Percentiles rank a stretch among this genome's conserved stretches.
These are phyloP conservation scores for Skeletonema grethae DNA, from an alignment of 108 stramenopile genomes.

Conservation along the genomic window DNA sequence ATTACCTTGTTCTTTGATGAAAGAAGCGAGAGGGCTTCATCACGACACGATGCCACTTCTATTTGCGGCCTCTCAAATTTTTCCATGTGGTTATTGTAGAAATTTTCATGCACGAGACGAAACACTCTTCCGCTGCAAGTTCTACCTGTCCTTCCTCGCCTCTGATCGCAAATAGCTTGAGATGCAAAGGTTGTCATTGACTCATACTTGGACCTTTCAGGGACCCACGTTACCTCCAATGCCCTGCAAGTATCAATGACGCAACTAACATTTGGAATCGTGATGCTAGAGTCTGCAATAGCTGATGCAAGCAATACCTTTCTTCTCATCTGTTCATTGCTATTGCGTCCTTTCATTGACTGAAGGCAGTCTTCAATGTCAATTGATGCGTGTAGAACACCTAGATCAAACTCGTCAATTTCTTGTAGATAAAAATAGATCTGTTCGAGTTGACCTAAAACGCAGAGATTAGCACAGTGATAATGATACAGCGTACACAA, in stretches of 20 bases:
- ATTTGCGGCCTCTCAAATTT: slow-evolving; percentile 40
- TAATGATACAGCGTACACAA: background rate
- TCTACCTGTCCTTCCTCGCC: slow-evolving; percentile 52
- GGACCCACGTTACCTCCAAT: slow-evolving; percentile 48
- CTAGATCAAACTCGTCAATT: slow-evolving; percentile 20
- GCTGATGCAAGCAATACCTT: slow-evolving; percentile 56
- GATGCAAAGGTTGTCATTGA: slow-evolving; percentile 42
- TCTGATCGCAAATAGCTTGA: slow-evolving; percentile 51
- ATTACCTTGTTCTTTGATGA: slow-evolving; percentile 40
- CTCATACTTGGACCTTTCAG: slow-evolving; percentile 14
- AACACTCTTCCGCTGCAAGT: slow-evolving; percentile 49
- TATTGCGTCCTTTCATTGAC: slow-evolving; percentile 19
- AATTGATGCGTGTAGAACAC: slow-evolving; percentile 49
- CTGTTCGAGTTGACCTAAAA: slow-evolving; percentile 24
- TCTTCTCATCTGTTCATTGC: background rate
- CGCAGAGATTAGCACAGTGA: slow-evolving; percentile 2
- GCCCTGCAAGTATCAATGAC: slow-evolving; percentile 61
- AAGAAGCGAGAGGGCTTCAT: slow-evolving; percentile 39
- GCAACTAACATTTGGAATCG: slow-evolving; percentile 49
- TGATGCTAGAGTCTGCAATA: slow-evolving; percentile 56
- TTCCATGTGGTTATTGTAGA: slow-evolving; percentile 28
- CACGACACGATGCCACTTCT: slow-evolving; percentile 39
- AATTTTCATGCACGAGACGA: slow-evolving; percentile 44
- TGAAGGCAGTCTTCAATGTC: slow-evolving; percentile 50
- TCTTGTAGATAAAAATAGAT: slow-evolving; percentile 23